Evolutionary conservation across 305 asterid genomes (phyloP), one percentile per base, ranked within the genome.

Genomic region (Solanum hybrid): DNA sequence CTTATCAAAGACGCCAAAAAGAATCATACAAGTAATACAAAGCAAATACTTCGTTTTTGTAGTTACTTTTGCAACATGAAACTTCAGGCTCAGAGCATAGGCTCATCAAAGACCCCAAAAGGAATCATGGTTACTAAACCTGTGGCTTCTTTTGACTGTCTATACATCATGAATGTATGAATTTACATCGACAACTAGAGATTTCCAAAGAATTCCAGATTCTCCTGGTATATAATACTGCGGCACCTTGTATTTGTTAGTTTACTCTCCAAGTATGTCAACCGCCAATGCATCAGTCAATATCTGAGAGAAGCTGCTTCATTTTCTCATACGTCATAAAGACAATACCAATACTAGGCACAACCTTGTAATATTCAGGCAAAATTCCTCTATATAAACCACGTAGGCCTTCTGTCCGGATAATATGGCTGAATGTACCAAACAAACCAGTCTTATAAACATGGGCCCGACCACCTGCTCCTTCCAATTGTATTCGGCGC

Each of bases 401-500:
- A 14, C 92, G 93, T 27, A 93, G 69, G 51, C 99, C 97, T 92
- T 95, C 98, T 27, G 90, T 88, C 60, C 87, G 89, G 87, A 93
- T 86, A 78, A 96, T 95, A 89, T 94, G 95, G 90, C 91, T 92
- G 51, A 96, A 85, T 29, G 98, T 90, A 32, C 97, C 98, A 24
- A 94, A 87, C 73, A 96, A 90, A 37, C 98, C 98, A 2, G 94
- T 90, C 89, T 90, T 92, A 76, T 96, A 96, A 36, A 96, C 95
- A 45, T 91, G 95, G 26, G 95, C 95, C 85, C 95, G 92, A 56
- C 98, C 98, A 81, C 96, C 98, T 5, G 97, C 99, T 90, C 98
- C 98, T 95, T 96, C 98, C 94, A 96, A 91, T 91, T 96, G 99
- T 96, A 95, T 95, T 87, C 99, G 90, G 87, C 98, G 91, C 92